These are phyloP conservation scores for Przewalskia tangutica DNA, from an alignment of 257 asterid genomes.

Conservation along the genomic window DNA sequence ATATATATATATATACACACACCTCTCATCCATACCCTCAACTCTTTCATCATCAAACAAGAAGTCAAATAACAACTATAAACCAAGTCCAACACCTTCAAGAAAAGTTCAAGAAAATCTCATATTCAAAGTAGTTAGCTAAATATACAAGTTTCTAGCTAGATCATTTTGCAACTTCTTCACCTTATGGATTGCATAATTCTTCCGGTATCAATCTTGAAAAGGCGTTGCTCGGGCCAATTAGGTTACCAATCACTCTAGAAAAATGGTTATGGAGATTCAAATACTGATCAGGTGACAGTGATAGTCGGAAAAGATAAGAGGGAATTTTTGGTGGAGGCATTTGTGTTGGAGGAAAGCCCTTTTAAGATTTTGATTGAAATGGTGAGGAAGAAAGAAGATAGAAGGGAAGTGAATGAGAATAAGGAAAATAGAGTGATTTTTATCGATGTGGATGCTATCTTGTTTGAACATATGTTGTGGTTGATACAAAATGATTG, in stretches of 20 bases:
- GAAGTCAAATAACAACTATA: background rate
- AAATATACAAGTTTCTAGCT: background rate
- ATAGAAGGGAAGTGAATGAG: background rate
- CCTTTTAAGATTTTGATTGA: constrained; percentile 4
- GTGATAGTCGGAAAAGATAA: background rate
- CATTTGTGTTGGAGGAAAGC: background rate
- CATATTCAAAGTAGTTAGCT: background rate
- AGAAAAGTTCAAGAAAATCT: background rate
- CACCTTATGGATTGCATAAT: background rate
- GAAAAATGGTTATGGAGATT: background rate
- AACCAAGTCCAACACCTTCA: background rate
- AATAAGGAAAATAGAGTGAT: constrained; percentile 15
- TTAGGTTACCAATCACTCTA: background rate
- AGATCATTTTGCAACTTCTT: background rate
- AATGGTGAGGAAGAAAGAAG: constrained; percentile 4
- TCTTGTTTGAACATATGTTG: constrained; percentile 37
- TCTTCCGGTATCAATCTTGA: background rate
- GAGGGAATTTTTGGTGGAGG: background rate
- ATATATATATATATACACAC: background rate
- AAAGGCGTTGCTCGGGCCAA: background rate
- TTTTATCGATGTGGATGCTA: constrained; percentile 33
- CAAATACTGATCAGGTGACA: background rate
- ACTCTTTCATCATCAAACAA: background rate
- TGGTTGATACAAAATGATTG: constrained; percentile 39
- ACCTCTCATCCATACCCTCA: background rate